Percentiles rank a stretch among this genome's conserved stretches.
phyloP scores from a whole-genome alignment of 73 alveolate genomes.

The Tetrahymena borealis region DNA sequence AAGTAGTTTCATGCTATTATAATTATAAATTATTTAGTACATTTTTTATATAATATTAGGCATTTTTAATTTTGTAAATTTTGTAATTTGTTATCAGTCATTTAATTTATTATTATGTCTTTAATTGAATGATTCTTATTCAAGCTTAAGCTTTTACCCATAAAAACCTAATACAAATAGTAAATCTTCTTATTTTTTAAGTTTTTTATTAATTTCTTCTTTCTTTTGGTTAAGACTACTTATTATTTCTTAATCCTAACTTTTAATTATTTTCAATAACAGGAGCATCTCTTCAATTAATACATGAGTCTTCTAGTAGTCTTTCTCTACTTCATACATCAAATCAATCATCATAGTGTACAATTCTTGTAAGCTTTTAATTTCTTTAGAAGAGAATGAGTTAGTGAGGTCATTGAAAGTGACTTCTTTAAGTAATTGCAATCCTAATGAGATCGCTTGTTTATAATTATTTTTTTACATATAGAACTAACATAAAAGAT shows the following conservation, averaged over 20 bases:
- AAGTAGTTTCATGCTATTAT: too few relatives aligned
- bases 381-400: neutral
- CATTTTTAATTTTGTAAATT: neutral
- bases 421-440: neutral
- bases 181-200: neutral
- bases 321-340: neutral
- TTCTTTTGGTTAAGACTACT: neutral
- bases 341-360: neutral
- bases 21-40: too few relatives aligned
- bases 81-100: neutral
- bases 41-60: neutral
- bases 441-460: neutral
- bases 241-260: neutral
- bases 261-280: neutral
- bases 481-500: neutral
- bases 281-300: neutral
- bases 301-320: neutral
- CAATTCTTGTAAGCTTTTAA: neutral
- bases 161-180: neutral
- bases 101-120: neutral
- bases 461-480: neutral
- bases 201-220: neutral
- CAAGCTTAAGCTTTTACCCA: neutral
- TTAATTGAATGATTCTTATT: neutral
- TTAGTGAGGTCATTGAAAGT: neutral